Conservation (phyloP, 2,329 filamentous ascomycete species). For the Nectriaceae sp. region DNA sequence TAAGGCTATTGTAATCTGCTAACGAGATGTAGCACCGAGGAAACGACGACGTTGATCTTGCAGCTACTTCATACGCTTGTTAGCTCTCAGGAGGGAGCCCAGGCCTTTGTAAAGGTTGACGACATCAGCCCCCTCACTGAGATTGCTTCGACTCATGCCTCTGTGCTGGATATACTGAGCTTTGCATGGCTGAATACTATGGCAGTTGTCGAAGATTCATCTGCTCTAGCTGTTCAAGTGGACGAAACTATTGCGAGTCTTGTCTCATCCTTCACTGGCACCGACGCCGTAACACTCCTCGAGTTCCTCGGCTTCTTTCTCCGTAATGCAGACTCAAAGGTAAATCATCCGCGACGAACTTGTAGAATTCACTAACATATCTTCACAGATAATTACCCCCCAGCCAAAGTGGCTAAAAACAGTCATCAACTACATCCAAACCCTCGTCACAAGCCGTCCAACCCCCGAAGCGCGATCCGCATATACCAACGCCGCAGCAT, state of each 20-base stretch:
- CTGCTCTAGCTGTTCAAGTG: conserved; percentile 42
- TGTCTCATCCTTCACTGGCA: conserved; percentile 56
- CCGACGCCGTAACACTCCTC: conserved; percentile 61
- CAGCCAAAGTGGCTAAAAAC: conserved; percentile 55
- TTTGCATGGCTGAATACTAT: conserved; percentile 58
- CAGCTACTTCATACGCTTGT: conserved; percentile 60
- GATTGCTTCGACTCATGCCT: conserved; percentile 53
- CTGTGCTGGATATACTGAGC: conserved; percentile 56
- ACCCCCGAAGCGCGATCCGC: conserved; percentile 56
- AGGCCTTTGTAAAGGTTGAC: conserved; percentile 47
- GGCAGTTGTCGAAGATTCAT: conserved; percentile 31
- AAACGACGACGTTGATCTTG: conserved; percentile 55
- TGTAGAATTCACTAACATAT: background rate
- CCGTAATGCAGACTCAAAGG: conserved; percentile 48
- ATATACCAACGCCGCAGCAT: conserved; percentile 60
- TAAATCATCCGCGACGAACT: conserved; percentile 30
- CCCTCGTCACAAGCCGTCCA: conserved; percentile 56
- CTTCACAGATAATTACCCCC: conserved; percentile 46
- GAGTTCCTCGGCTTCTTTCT: conserved; percentile 57
- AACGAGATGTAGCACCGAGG: conserved; percentile 45
- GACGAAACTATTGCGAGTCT: conserved; percentile 50
- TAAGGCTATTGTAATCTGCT: background rate
- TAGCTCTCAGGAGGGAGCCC: conserved; percentile 52
- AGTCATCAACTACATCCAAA: conserved; percentile 50
- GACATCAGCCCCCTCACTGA: conserved; percentile 59